A percentile compares a stretch with the other conserved stretches of the same genome.
These are phyloP conservation scores for Aegilops tauschii DNA, from an alignment of 176 grass and related monocot species.

Conservation along the genomic window DNA sequence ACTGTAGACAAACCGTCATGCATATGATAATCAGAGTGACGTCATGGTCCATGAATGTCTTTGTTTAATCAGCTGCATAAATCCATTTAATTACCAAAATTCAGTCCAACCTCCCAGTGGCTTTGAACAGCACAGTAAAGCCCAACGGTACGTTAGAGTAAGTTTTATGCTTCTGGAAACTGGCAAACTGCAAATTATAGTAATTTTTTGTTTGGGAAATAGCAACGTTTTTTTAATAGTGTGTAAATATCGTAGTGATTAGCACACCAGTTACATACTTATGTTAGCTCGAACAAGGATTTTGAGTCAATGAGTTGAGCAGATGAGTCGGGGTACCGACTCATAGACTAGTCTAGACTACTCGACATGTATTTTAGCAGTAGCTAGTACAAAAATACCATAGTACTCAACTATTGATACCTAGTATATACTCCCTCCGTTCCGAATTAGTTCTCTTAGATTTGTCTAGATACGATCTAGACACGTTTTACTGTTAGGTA, in stretches of 20 bases:
- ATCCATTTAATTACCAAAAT: background rate
- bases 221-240: background rate
- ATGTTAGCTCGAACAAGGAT: background rate
- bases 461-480: too few species aligned
- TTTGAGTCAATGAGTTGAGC: too few species aligned
- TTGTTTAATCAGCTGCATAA: background rate
- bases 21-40: background rate
- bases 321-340: too few species aligned
- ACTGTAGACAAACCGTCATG: background rate
- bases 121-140: constrained; percentile 1
- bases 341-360: too few species aligned
- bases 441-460: too few species aligned
- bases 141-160: background rate
- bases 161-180: background rate
- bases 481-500: too few species aligned
- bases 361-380: too few species aligned
- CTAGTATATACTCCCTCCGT: too few species aligned
- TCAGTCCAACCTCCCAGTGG: background rate
- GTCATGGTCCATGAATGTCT: background rate
- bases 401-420: too few species aligned
- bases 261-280: background rate
- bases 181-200: background rate
- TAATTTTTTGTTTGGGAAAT: background rate
- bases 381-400: too few species aligned
- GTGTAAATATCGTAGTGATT: background rate